These are phyloP conservation scores for Saccharomycopsis sp. DNA, from an alignment of 805 yeast genomes.

Conservation along the genomic window DNA sequence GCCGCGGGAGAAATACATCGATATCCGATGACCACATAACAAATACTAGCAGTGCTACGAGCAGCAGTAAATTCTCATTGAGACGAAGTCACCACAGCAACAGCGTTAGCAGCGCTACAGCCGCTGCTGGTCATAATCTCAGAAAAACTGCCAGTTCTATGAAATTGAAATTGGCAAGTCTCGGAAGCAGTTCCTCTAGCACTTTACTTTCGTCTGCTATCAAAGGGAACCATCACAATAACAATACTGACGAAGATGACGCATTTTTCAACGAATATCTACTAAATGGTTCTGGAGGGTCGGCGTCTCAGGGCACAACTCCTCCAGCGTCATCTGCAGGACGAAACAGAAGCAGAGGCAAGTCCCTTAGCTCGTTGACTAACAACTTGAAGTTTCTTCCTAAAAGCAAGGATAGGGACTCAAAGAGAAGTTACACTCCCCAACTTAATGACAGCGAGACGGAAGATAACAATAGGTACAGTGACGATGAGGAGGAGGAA, in stretches of 20 bases:
- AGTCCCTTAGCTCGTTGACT: constrained; percentile 4
- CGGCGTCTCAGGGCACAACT: constrained; percentile 27
- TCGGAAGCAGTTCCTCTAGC: constrained; percentile 2
- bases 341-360: constrained; percentile 24
- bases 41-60: background rate
- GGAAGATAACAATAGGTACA: background rate
- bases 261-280: background rate
- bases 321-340: constrained; percentile 32
- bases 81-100: background rate
- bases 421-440: background rate
- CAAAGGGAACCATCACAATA: background rate
- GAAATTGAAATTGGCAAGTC: background rate
- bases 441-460: background rate
- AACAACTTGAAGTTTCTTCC: background rate
- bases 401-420: background rate
- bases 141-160: background rate
- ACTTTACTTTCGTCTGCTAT: background rate
- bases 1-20: background rate
- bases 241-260: background rate
- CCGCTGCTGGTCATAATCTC: background rate
- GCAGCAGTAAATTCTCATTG: background rate
- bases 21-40: constrained; percentile 1
- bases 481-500: background rate
- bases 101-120: background rate
- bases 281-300: background rate